These are phyloP conservation scores for Cinnamomum chago DNA, from an alignment of 164 flowering plant species.

Conservation along the genomic window DNA sequence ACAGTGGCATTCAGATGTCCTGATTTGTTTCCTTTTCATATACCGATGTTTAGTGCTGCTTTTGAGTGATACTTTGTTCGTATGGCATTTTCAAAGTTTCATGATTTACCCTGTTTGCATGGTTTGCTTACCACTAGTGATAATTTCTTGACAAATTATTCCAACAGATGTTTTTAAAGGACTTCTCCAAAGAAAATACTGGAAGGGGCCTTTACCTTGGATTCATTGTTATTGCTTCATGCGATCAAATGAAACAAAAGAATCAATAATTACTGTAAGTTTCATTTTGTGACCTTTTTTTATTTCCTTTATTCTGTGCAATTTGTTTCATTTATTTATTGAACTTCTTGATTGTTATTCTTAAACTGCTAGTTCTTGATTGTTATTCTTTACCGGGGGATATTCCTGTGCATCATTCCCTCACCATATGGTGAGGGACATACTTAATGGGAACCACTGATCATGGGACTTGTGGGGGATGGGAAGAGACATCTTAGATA, in stretches of 20 bases:
- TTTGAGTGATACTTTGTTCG: neutral
- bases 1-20: neutral
- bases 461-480: too few species aligned
- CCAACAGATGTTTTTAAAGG: constrained; percentile 74
- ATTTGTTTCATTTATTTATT: neutral
- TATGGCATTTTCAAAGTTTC: neutral
- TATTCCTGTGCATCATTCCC: too few species aligned
- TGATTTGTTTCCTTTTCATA: neutral
- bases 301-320: neutral
- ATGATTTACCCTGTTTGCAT: neutral
- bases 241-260: constrained; percentile 69
- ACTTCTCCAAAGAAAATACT: constrained; percentile 46
- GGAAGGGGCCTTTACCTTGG: constrained; percentile 89
- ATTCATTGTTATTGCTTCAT: constrained; percentile 97
- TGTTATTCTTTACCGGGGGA: neutral
- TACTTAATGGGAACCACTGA: too few species aligned
- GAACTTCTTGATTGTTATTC: neutral
- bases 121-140: neutral
- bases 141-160: constrained; percentile 6
- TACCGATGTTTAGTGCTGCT: neutral
- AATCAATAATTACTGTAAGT: constrained; percentile 66
- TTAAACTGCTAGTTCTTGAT: neutral
- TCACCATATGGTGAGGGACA: too few species aligned
- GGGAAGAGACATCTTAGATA: too few species aligned
- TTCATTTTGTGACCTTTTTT: constrained; percentile 3